phyloP scores from a whole-genome alignment of 768 basidiomycete genomes.

The Phaffia tasmanica region DNA sequence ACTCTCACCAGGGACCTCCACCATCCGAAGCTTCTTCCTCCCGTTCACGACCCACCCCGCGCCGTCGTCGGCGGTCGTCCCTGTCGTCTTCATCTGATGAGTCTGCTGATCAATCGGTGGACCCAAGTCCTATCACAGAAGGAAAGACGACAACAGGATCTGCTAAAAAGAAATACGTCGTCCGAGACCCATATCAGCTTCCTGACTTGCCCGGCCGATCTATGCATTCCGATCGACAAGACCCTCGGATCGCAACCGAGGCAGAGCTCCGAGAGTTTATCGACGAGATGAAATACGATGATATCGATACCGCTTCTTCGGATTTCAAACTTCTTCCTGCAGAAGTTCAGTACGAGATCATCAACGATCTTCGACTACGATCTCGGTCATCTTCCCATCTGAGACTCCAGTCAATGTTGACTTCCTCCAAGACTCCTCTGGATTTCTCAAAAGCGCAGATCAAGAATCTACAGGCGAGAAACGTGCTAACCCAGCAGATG shows the following conservation, averaged over 20 bases:
- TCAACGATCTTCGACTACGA: conserved; percentile 86
- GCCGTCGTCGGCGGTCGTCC: conserved; percentile 23
- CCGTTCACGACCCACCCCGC: conserved; percentile 24
- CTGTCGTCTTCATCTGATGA: conserved; percentile 35
- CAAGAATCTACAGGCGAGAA: conserved; percentile 73
- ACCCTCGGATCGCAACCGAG: conserved; percentile 89
- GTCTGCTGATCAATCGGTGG: conserved; percentile 46
- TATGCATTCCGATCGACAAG: conserved; percentile 53
- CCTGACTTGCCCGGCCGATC: conserved; percentile 51
- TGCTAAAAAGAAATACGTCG: conserved; percentile 39
- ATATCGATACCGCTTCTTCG: conserved; percentile 81
- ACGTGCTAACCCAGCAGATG: conserved; percentile 82
- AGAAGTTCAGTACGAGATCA: conserved; percentile 95
- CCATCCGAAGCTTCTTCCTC: conserved; percentile 30
- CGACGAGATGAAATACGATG: conserved; percentile 89
- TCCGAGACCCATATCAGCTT: conserved; percentile 74
- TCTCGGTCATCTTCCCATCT: conserved; percentile 89
- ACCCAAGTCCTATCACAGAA: neutral
- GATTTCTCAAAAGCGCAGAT: conserved; percentile 98
- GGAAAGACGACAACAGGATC: conserved; percentile 5
- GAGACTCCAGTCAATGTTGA: conserved; percentile 82
- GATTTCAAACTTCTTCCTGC: conserved; percentile 87
- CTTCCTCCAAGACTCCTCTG: conserved; percentile 62
- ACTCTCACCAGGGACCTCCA: conserved; percentile 30
- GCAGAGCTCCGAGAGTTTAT: conserved; percentile 88